Percentiles rank a stretch among this genome's conserved stretches.
Evolutionary conservation across 2,329 filamentous ascomycete genomes (phyloP).

Genomic region (Colletotrichum brevisporum): DNA sequence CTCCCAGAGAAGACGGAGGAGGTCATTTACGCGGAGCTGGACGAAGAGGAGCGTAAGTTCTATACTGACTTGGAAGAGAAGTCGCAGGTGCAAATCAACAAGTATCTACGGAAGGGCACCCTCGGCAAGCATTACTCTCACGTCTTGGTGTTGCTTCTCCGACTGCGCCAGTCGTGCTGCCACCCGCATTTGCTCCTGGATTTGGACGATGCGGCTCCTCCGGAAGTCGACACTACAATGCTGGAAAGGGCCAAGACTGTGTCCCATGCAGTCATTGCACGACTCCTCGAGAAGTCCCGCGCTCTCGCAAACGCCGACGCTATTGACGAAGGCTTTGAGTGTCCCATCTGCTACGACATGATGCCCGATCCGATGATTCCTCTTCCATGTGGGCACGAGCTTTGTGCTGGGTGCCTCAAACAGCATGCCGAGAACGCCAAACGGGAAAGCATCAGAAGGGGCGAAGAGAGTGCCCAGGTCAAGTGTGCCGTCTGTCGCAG

Average conservation of each 20-base stretch:
- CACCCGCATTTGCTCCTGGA: slow-evolving; percentile 78
- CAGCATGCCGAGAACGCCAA: slow-evolving; percentile 74
- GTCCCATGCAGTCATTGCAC: slow-evolving; percentile 71
- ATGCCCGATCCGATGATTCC: slow-evolving; percentile 80
- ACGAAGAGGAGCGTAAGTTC: slow-evolving; percentile 73
- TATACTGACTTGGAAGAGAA: slow-evolving; percentile 77
- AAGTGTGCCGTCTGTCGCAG: slow-evolving; percentile 85
- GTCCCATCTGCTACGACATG: slow-evolving; percentile 85
- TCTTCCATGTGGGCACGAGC: slow-evolving; percentile 88
- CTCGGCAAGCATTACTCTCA: slow-evolving; percentile 83
- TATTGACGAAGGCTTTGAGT: slow-evolving; percentile 72
- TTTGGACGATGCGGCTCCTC: slow-evolving; percentile 56
- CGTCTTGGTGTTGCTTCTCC: slow-evolving; percentile 83
- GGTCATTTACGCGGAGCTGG: slow-evolving; percentile 75
- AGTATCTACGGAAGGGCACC: slow-evolving; percentile 77
- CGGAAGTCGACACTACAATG: slow-evolving; percentile 64
- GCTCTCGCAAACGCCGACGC: slow-evolving; percentile 53
- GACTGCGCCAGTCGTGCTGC: slow-evolving; percentile 85
- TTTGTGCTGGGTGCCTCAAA: slow-evolving; percentile 82
- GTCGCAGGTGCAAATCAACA: slow-evolving; percentile 81
- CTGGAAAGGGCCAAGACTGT: slow-evolving; percentile 74
- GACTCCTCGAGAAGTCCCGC: slow-evolving; percentile 63
- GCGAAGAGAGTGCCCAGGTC: slow-evolving; percentile 68
- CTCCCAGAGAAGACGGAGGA: slow-evolving; percentile 77
- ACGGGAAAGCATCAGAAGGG: slow-evolving; percentile 68